phyloP scores from a whole-genome alignment of 352 stramenopile genomes.

The Phytophthora macrochlamydospora region DNA sequence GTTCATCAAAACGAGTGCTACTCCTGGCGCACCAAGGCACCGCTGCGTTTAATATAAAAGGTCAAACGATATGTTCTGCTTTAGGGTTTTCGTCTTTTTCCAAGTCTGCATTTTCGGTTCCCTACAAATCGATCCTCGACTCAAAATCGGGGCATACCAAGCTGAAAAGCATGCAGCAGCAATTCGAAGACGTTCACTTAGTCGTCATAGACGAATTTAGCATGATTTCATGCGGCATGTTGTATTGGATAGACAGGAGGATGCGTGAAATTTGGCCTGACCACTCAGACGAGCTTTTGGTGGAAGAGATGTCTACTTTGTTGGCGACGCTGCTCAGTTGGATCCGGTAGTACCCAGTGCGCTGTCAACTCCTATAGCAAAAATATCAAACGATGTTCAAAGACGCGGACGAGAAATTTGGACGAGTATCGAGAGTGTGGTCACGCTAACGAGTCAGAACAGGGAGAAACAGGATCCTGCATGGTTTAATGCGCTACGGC shows the following conservation, averaged over 20 bases:
- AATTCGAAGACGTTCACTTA: not conserved
- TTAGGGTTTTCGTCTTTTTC: not conserved
- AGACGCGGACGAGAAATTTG: constrained; percentile 1
- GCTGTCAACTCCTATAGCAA: not conserved
- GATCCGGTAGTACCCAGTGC: not conserved
- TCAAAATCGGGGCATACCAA: not conserved
- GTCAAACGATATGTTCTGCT: not conserved
- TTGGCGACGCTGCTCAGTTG: not conserved
- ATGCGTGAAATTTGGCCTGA: not conserved
- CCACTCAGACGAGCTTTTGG: not conserved
- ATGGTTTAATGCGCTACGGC: not conserved
- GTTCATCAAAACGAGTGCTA: not conserved
- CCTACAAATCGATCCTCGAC: not conserved
- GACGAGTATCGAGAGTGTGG: not conserved
- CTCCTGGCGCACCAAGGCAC: not conserved
- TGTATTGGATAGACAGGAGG: not conserved
- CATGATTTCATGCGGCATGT: not conserved
- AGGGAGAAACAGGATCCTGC: constrained; percentile 1
- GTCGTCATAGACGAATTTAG: not conserved
- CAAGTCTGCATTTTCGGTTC: not conserved
- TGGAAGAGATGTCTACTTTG: not conserved
- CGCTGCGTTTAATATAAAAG: not conserved
- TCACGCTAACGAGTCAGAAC: not conserved
- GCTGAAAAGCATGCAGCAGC: not conserved
- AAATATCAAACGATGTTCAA: not conserved